phyloP scores from a whole-genome alignment of 2,329 filamentous ascomycete species.

The Cladobotryum protrusum region DNA sequence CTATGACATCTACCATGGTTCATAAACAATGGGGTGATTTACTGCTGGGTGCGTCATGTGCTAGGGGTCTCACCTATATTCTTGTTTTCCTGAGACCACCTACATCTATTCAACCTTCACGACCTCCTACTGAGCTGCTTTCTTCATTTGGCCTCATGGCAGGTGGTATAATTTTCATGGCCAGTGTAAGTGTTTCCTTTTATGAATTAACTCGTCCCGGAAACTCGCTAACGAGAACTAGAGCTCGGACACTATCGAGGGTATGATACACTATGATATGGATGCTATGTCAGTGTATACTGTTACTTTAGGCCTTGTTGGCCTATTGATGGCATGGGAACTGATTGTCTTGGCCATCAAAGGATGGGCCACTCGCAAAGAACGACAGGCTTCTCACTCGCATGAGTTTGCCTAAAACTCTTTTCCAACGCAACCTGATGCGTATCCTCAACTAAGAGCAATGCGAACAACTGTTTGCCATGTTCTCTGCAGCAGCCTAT shows the following conservation, averaged over 20 bases:
- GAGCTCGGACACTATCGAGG: constrained; percentile 68
- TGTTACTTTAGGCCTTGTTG: constrained; percentile 75
- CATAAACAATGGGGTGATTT: constrained; percentile 91
- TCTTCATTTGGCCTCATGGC: constrained; percentile 79
- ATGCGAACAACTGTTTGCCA: no score
- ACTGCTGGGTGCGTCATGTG: constrained; percentile 72
- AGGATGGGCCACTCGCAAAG: constrained; percentile 66
- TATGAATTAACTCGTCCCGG: not conserved
- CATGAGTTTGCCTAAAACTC: not conserved
- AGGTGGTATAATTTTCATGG: constrained; percentile 88
- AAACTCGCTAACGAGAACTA: constrained; percentile 27
- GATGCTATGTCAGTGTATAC: constrained; percentile 95
- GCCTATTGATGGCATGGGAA: constrained; percentile 79
- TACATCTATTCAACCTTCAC: constrained; percentile 69
- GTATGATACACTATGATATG: constrained; percentile 70
- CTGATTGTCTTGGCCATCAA: constrained; percentile 75
- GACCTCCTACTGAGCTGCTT: constrained; percentile 86
- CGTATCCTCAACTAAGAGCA: no score
- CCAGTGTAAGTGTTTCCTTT: constrained; percentile 57
- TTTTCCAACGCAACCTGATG: not conserved
- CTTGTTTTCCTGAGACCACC: constrained; percentile 75
- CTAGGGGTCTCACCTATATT: constrained; percentile 73
- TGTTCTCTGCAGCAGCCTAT: not conserved
- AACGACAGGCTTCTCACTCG: constrained; percentile 20
- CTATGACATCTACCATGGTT: constrained; percentile 82